Conservation (phyloP, 2,329 filamentous ascomycete species). For the Thelonectria blattea region DNA sequence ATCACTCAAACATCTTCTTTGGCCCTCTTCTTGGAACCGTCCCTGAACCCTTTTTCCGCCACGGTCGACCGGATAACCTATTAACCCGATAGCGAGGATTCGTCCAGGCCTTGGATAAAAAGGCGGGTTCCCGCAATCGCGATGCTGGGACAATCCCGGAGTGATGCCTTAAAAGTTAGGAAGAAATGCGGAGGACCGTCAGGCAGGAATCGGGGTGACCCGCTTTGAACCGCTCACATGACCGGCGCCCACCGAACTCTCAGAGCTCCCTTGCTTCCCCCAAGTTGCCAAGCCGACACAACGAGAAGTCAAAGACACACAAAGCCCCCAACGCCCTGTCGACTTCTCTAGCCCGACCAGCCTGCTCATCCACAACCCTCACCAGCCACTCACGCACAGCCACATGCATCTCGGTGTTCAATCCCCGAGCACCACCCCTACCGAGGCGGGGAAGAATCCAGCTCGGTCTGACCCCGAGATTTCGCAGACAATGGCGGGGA, state of each 20-base stretch:
- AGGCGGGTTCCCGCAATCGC: conserved; percentile 11
- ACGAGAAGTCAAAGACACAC: neutral
- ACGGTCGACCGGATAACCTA: conserved; percentile 10
- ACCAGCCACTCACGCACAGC: conserved; percentile 1
- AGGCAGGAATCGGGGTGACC: neutral
- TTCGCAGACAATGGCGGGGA: conserved; percentile 10
- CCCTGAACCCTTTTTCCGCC: neutral
- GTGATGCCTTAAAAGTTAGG: neutral
- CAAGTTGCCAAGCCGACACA: neutral
- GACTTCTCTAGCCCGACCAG: neutral
- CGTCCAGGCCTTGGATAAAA: neutral
- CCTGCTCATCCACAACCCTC: neutral
- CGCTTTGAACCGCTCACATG: neutral
- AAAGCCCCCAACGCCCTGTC: neutral
- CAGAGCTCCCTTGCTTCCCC: too few species aligned
- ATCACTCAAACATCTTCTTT: neutral
- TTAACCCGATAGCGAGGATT: conserved; percentile 11
- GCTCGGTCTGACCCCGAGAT: conserved; percentile 20
- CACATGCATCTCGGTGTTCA: conserved; percentile 18
- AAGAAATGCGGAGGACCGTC: neutral
- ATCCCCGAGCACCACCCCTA: conserved; percentile 36
- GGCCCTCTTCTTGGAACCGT: neutral
- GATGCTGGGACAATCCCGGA: neutral
- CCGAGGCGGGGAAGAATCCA: conserved; percentile 19
- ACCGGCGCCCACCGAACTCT: neutral